phyloP scores from a whole-genome alignment of 805 yeast genomes.

The Spathaspora passalidarum region DNA sequence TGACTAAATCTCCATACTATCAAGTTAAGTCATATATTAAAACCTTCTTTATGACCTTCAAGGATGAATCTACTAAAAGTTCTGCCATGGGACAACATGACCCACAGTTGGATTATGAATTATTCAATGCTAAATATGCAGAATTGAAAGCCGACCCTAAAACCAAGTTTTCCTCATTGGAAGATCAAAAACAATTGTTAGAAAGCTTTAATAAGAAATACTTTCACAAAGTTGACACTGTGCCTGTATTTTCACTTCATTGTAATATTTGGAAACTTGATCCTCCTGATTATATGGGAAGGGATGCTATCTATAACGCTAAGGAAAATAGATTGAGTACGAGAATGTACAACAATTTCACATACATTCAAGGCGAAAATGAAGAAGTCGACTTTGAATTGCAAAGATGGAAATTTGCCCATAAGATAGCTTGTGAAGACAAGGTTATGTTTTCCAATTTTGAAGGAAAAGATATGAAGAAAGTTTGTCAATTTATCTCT shows the following conservation, averaged over 20 bases:
- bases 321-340: constrained; percentile 9
- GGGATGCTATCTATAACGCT: constrained; percentile 3
- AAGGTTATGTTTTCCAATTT: constrained; percentile 9
- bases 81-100: constrained; percentile 34
- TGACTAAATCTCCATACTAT: constrained; percentile 10
- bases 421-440: constrained; percentile 11
- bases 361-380: constrained; percentile 3
- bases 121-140: constrained; percentile 8
- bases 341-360: constrained; percentile 9
- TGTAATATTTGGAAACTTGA: constrained; percentile 18
- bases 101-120: constrained; percentile 20
- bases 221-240: constrained; percentile 5
- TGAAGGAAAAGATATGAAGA: constrained; percentile 7
- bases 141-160: constrained; percentile 1
- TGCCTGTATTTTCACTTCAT: constrained; percentile 13
- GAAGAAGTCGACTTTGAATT: constrained; percentile 12
- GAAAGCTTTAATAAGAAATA: constrained; percentile 8
- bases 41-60: constrained; percentile 20
- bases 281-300: constrained; percentile 9
- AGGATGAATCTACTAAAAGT: constrained; percentile 22
- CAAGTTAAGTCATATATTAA: constrained; percentile 15
- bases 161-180: neutral
- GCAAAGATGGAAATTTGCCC: constrained; percentile 11
- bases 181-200: constrained; percentile 20
- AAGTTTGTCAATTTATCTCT: constrained; percentile 15